These are phyloP conservation scores for Nakazawaea ishiwadae DNA, from an alignment of 805 yeast species.

Conservation along the genomic window DNA sequence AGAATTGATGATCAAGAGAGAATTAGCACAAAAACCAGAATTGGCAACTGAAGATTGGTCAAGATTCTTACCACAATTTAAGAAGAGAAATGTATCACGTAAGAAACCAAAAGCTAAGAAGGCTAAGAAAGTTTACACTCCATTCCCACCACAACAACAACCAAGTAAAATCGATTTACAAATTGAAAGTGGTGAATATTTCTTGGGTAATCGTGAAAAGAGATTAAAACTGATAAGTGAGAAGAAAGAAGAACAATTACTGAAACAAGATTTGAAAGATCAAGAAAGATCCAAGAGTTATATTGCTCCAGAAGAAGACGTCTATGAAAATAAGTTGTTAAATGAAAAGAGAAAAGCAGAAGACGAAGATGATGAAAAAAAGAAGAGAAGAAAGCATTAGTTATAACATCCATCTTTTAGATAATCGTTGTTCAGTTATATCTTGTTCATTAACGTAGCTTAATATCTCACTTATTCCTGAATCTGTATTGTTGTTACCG, in stretches of 20 bases:
- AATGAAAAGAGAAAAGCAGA: slow-evolving; percentile 24
- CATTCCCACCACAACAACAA: slow-evolving; percentile 97
- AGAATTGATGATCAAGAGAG: slow-evolving; percentile 96
- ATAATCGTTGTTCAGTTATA: not conserved
- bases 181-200: slow-evolving; percentile 97
- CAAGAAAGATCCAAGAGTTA: slow-evolving; percentile 73
- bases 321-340: slow-evolving; percentile 30
- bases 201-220: slow-evolving; percentile 84
- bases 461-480: slow-evolving; percentile 2
- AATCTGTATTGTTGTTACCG: slow-evolving; percentile 1
- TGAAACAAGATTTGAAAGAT: slow-evolving; percentile 58
- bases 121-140: slow-evolving; percentile 80
- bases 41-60: slow-evolving; percentile 96
- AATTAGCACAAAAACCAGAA: slow-evolving; percentile 91
- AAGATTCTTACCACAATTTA: slow-evolving; percentile 92
- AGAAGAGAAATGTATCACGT: slow-evolving; percentile 93
- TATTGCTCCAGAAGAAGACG: slow-evolving; percentile 77
- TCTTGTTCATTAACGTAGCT: not conserved
- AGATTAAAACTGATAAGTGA: slow-evolving; percentile 64
- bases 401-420: slow-evolving; percentile 2
- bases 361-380: slow-evolving; percentile 23
- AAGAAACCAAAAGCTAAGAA: slow-evolving; percentile 66
- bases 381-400: slow-evolving; percentile 9
- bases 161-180: slow-evolving; percentile 97
- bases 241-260: slow-evolving; percentile 75